phyloP scores from a whole-genome alignment of 2,329 filamentous ascomycete genomes.

The Clarireedia paspali region DNA sequence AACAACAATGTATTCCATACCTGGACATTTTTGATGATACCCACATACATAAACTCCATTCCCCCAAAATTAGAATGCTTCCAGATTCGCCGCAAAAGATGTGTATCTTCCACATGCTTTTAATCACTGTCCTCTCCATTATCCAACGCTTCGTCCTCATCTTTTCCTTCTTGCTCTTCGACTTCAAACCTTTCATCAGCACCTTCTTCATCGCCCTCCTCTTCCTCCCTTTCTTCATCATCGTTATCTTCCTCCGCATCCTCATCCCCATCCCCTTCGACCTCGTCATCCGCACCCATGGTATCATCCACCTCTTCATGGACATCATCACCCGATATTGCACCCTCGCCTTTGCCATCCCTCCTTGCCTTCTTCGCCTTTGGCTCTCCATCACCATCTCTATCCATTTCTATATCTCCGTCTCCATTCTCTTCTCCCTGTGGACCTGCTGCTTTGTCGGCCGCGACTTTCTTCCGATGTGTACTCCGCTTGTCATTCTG shows the following conservation, averaged over 20 bases:
- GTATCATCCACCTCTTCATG: slow-evolving; percentile 33
- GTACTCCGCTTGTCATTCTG: slow-evolving; percentile 68
- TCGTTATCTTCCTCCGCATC: slow-evolving; percentile 36
- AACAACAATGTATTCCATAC: background rate
- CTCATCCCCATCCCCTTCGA: slow-evolving; percentile 33
- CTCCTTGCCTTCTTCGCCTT: slow-evolving; percentile 8
- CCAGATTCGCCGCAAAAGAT: background rate
- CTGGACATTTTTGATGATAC: background rate
- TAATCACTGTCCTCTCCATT: slow-evolving; percentile 43
- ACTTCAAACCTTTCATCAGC: slow-evolving; percentile 47
- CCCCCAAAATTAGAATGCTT: background rate
- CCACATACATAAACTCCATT: background rate
- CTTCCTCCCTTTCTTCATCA: slow-evolving; percentile 41
- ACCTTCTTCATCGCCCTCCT: slow-evolving; percentile 45
- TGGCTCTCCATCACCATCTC: slow-evolving; percentile 13
- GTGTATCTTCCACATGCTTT: background rate
- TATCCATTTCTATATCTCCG: slow-evolving; percentile 33
- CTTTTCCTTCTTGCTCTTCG: slow-evolving; percentile 45
- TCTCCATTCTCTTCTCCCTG: slow-evolving; percentile 30
- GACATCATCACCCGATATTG: slow-evolving; percentile 7
- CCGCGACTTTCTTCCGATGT: slow-evolving; percentile 62
- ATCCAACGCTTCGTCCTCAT: slow-evolving; percentile 50
- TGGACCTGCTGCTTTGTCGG: slow-evolving; percentile 42
- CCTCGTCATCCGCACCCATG: slow-evolving; percentile 40
- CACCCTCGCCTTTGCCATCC: slow-evolving; percentile 32